Base-by-base conservation (phyloP, 2,329 filamentous ascomycete genomes). In the Aspergillus viridinutans region DNA sequence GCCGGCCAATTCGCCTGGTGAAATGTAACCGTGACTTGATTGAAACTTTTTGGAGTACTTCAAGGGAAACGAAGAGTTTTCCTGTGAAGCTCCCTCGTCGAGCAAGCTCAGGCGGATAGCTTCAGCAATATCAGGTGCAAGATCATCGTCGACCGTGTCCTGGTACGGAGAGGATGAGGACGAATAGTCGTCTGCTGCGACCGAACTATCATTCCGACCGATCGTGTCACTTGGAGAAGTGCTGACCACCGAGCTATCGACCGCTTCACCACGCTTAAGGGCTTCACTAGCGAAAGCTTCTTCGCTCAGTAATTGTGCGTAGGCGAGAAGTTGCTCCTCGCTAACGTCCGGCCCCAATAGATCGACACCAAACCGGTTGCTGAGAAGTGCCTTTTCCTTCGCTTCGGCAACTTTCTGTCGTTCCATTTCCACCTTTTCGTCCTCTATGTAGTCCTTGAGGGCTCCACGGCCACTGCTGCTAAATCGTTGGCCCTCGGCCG, bases 341-440 rank as follows among this genome's bases (percentile, higher is more conserved):
- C 74, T 82, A 3, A 80, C 77, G 53, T 78, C 81, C 2, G 78
- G 77, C 0, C 80, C 82, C 2, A 87, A 73, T 9, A 97, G 75
- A 35, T 92, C 90, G 2, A 94, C 85, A 5, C 94, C 94, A 67
- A 96, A 99, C 38, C 93, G 85, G 29, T 85, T 86, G 38, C 85
- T 88, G 26, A 97, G 79, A 25, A 86, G 85, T 17, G 85, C 83
- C 54, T 85, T 80, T 67, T 95, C 88, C 55, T 86, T 87, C 25
- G 81, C 80, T 42, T 85, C 83, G 47, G 85, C 82, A 32, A 86
- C 78, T 64, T 87, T 85, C 67, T 96, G 90, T 8, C 83, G 82
- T 55, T 89, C 87, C 55, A 97, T 81, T 70, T 96, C 92, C 47
- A 86, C 82, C 62, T 89, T 84, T 72, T 97, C 93, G n/a, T 90